Percentiles rank a stretch among this genome's conserved stretches.
Conservation (phyloP, 495 filamentous ascomycete species). For the Talaromyces borbonicus region DNA sequence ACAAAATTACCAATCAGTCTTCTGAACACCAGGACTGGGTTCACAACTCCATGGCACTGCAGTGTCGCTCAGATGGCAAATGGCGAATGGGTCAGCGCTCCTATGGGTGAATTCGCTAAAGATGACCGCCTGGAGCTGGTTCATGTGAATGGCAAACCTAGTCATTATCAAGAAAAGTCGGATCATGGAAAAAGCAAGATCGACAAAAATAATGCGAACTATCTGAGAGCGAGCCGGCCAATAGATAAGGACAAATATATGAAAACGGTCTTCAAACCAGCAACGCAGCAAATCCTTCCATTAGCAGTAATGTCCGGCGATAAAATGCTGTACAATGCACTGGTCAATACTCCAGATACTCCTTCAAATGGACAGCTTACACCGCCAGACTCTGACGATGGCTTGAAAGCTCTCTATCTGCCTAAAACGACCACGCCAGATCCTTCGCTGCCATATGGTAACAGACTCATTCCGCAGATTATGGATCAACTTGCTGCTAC, state of each 20-base stretch:
- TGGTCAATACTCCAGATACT: not conserved
- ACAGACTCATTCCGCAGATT: conserved; percentile 1
- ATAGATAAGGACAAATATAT: not conserved
- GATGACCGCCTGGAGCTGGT: conserved; percentile 27
- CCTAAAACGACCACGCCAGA: not conserved
- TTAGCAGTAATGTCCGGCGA: too few species aligned
- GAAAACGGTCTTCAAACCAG: not conserved
- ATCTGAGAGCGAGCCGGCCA: not conserved
- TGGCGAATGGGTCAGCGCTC: conserved; percentile 23
- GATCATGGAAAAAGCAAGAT: not conserved
- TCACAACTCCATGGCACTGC: conserved; percentile 40
- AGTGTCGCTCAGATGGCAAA: conserved; percentile 26
- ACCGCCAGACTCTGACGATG: not conserved
- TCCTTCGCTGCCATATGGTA: not conserved
- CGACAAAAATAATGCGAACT: not conserved
- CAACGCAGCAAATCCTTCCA: too few species aligned
- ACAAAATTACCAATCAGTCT: not conserved
- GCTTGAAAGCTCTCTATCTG: not conserved
- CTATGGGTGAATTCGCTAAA: conserved; percentile 22
- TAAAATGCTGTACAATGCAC: too few species aligned
- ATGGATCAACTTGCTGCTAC: conserved; percentile 1
- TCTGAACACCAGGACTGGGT: conserved; percentile 16
- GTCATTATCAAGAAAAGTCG: conserved; percentile 16
- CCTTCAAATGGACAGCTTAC: not conserved
- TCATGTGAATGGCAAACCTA: conserved; percentile 23